Conservation (phyloP, 73 alveolate genomes). For the Uronychia setigera region DNA sequence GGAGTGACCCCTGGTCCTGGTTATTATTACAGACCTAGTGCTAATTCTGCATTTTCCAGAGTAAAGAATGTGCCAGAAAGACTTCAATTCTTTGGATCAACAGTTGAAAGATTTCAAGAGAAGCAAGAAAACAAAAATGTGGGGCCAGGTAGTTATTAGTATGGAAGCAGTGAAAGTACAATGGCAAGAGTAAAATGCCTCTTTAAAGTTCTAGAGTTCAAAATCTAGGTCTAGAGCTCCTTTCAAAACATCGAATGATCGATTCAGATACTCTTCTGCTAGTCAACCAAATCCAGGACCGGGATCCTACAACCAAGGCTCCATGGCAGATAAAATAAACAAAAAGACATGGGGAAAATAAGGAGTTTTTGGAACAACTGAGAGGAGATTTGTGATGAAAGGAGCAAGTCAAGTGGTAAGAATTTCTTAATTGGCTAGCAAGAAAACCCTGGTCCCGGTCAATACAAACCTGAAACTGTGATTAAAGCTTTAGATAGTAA, state of each 20-base stretch:
- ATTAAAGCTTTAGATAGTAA: constrained; percentile 10
- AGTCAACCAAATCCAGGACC: neutral
- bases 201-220: neutral
- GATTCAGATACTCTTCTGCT: neutral
- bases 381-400: constrained; percentile 47
- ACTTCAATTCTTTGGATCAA: constrained; percentile 69
- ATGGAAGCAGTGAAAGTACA: neutral
- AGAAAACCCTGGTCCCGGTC: constrained; percentile 65
- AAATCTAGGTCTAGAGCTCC: neutral
- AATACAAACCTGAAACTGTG: constrained; percentile 44
- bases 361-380: constrained; percentile 73
- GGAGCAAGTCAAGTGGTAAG: neutral
- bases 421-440: neutral
- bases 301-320: constrained; percentile 17
- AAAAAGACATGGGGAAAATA: constrained; percentile 65
- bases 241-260: neutral
- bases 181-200: neutral
- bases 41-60: constrained; percentile 26
- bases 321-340: constrained; percentile 35
- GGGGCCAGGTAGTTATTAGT: constrained; percentile 17
- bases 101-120: constrained; percentile 60
- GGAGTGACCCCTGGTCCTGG: constrained; percentile 79
- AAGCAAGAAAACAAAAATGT: neutral
- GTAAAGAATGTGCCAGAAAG: constrained; percentile 51
- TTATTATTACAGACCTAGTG: constrained; percentile 42